A percentile compares a stretch with the other conserved stretches of the same genome.
Evolutionary conservation across 345 rosid species (phyloP).

Genomic region (Euphorbia peplus): DNA sequence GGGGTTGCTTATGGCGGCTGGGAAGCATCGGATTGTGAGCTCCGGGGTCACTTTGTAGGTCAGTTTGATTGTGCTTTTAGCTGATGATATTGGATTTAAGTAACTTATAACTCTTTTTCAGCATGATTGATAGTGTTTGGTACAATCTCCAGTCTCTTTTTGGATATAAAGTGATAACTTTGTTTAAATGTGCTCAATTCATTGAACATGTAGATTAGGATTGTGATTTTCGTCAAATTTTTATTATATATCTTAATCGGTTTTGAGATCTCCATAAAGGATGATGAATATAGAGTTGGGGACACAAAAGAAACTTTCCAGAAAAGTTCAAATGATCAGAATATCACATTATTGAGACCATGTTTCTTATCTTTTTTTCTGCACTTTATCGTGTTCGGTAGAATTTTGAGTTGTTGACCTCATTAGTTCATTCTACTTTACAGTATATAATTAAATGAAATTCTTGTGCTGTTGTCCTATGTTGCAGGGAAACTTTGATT

Average conservation of each 20-base stretch:
- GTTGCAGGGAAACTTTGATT: too few relatives aligned
- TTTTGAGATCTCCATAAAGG: too few relatives aligned
- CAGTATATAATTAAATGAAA: too few relatives aligned
- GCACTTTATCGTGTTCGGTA: not conserved
- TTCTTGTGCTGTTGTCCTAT: too few relatives aligned
- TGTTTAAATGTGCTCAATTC: slow-evolving; percentile 1
- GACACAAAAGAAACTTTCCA: not conserved
- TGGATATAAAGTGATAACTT: too few relatives aligned
- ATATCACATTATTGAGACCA: slow-evolving; percentile 9
- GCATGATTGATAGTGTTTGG: not conserved
- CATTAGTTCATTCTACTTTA: not conserved
- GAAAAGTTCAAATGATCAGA: slow-evolving; percentile 4
- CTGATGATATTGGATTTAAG: not conserved
- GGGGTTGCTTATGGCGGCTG: slow-evolving; percentile 82
- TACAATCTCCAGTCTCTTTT: not conserved
- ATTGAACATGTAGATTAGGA: not conserved
- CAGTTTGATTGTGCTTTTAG: slow-evolving; percentile 22
- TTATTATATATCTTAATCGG: too few relatives aligned
- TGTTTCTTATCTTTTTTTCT: not conserved
- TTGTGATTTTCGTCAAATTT: too few relatives aligned
- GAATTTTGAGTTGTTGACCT: not conserved
- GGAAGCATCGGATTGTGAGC: slow-evolving; percentile 64
- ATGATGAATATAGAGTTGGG: not conserved
- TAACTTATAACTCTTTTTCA: not conserved
- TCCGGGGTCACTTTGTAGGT: slow-evolving; percentile 98